These are phyloP conservation scores for Castanopsis chinensis DNA, from an alignment of 306 rosid genomes.

Conservation along the genomic window DNA sequence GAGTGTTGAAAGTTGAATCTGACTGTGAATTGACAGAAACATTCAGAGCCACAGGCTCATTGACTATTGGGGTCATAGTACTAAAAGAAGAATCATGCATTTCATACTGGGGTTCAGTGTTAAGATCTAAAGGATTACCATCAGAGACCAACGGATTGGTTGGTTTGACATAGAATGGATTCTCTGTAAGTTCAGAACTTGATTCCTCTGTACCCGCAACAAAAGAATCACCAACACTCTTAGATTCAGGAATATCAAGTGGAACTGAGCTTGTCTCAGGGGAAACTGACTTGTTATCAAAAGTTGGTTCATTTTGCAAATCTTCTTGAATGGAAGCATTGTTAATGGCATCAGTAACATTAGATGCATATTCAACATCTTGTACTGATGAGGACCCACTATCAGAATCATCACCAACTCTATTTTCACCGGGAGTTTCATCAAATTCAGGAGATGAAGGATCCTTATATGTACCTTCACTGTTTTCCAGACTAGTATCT, in stretches of 20 bases:
- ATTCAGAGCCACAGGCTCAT: constrained; percentile 31
- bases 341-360: constrained; percentile 40
- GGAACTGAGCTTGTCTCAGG: constrained; percentile 26
- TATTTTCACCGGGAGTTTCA: constrained; percentile 37
- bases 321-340: constrained; percentile 47
- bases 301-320: constrained; percentile 34
- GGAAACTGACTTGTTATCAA: constrained; percentile 40
- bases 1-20: constrained; percentile 37
- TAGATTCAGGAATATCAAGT: constrained; percentile 42
- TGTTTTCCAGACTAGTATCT: constrained; percentile 36
- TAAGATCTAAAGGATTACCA: constrained; percentile 27
- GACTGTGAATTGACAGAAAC: constrained; percentile 36
- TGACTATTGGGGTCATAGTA: constrained; percentile 22
- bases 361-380: constrained; percentile 37
- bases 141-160: constrained; percentile 35
- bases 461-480: constrained; percentile 48
- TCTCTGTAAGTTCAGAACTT: constrained; percentile 44
- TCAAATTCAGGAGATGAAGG: constrained; percentile 50
- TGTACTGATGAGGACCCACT: constrained; percentile 34
- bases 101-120: constrained; percentile 50
- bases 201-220: constrained; percentile 45
- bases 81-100: constrained; percentile 26
- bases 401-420: constrained; percentile 52
- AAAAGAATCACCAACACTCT: constrained; percentile 43
- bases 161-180: constrained; percentile 37